Evolutionary conservation across 2,329 filamentous ascomycete species (phyloP), one percentile per base, ranked within the genome.

Genomic region (Rosellinia necatrix): DNA sequence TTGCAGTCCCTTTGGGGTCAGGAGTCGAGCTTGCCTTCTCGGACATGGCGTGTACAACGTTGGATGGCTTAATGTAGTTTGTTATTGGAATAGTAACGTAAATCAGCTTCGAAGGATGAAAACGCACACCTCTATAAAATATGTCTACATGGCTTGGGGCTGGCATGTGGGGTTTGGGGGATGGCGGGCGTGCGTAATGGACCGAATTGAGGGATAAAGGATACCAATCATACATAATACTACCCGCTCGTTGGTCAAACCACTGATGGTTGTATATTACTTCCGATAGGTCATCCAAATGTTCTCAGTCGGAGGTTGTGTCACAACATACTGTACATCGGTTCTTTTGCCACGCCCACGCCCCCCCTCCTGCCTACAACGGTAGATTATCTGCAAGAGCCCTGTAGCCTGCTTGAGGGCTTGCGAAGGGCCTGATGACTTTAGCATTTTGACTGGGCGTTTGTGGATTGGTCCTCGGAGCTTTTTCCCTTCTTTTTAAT

Each of bases 41-140:
- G 12, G 49, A 44, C 49, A 51, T 51, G 38, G 30, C 22, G n/a
- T 29, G 13, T 21, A 12, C 15, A 12, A 51, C 6, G 49, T 19
- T 6, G 29, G 22, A 25, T 8, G 48, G 6, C n/a, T 17, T 13
- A 17, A 13, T n/a, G 38, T 10, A 46, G 22, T 17, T 38, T 37
- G 49, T 25, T 29, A 30, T 10, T 30, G 13, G 13, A 6, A 38
- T 6, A 6, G 47, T 21, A 24, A 17, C 24, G 30, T 10, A 9
- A 19, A 12, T 4, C 12, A 15, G 12, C 8, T 29, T 32, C 3
- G 29, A 24, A 4, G 29, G 2, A 15, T 19, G 17, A 15, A 34
- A 52, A 15, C 19, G 29, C 15, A 37, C 12, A 9, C 29, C 25
- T 32, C 34, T 49, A 49, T 49, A 29, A 49, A 49, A 38, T n/a